phyloP scores from a whole-genome alignment of 2,329 filamentous ascomycete genomes.

The Hymenoscyphus albidus region DNA sequence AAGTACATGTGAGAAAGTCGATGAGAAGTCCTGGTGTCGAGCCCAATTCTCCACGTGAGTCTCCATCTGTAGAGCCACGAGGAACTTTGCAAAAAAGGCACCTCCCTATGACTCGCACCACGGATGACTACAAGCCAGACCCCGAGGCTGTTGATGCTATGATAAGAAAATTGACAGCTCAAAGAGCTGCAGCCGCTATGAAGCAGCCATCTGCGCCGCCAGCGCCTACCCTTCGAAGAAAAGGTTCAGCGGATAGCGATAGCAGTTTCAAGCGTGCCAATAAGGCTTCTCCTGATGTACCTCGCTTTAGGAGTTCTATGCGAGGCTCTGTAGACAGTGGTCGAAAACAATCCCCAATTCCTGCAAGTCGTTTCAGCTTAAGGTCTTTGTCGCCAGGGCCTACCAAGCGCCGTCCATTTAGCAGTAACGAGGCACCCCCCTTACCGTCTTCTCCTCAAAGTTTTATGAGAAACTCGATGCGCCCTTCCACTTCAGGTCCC shows the following conservation, averaged over 20 bases:
- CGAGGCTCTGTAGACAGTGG: constrained; percentile 42
- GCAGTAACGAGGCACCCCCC: constrained; percentile 39
- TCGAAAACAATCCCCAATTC: constrained; percentile 35
- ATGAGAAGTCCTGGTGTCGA: constrained; percentile 29
- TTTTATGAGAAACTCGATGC: constrained; percentile 38
- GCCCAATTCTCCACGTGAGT: constrained; percentile 26
- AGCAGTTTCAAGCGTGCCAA: constrained; percentile 73
- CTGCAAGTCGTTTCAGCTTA: constrained; percentile 63
- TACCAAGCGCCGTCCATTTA: constrained; percentile 44
- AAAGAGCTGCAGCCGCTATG: constrained; percentile 20
- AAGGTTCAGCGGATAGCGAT: constrained; percentile 63
- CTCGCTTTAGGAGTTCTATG: constrained; percentile 72
- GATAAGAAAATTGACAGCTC: constrained; percentile 21
- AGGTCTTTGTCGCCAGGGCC: constrained; percentile 66
- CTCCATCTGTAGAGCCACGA: constrained; percentile 21
- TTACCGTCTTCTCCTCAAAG: constrained; percentile 41
- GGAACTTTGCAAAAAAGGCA: constrained; percentile 37
- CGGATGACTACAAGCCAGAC: constrained; percentile 17
- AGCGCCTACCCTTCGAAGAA: constrained; percentile 44
- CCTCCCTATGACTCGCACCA: constrained; percentile 31
- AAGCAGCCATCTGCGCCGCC: constrained; percentile 14
- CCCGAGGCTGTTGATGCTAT: constrained; percentile 24
- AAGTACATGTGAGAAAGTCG: constrained; percentile 32
- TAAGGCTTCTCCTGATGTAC: constrained; percentile 47
- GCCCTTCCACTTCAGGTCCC: constrained; percentile 37